These are phyloP conservation scores for Spathaspora sp. DNA, from an alignment of 1,139 yeast genomes.

Conservation along the genomic window DNA sequence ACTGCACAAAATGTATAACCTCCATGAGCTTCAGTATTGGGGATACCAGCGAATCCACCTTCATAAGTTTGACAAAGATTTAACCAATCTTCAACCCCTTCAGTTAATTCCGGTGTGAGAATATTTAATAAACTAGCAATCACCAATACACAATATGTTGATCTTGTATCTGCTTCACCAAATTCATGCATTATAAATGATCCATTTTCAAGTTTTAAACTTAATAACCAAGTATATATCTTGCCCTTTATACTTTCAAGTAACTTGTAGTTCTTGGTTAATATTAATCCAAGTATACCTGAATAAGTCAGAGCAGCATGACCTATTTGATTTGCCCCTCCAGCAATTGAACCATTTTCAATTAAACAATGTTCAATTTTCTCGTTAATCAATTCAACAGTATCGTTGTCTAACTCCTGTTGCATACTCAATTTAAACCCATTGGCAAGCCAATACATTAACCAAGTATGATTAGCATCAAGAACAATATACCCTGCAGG, in stretches of 20 bases:
- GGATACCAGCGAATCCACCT: slow-evolving; percentile 90
- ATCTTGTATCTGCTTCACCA: slow-evolving; percentile 87
- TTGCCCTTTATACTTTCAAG: slow-evolving; percentile 25
- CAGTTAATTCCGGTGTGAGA: slow-evolving; percentile 58
- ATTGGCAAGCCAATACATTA: slow-evolving; percentile 80
- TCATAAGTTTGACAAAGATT: slow-evolving; percentile 81
- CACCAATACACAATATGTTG: slow-evolving; percentile 84
- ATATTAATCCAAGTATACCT: slow-evolving; percentile 60
- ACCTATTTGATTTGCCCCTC: slow-evolving; percentile 78
- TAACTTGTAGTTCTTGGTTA: slow-evolving; percentile 45
- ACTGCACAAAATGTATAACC: slow-evolving; percentile 93
- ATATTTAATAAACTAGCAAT: slow-evolving; percentile 68
- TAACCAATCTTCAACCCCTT: slow-evolving; percentile 62
- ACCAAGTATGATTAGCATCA: slow-evolving; percentile 93
- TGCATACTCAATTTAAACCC: slow-evolving; percentile 22
- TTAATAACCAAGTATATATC: slow-evolving; percentile 64
- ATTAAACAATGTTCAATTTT: slow-evolving; percentile 30
- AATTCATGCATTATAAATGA: slow-evolving; percentile 69
- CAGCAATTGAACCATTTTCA: slow-evolving; percentile 71
- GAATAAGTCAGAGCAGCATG: slow-evolving; percentile 90
- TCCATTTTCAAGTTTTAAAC: slow-evolving; percentile 68
- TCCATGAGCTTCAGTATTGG: slow-evolving; percentile 91
- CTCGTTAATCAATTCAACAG: slow-evolving; percentile 13
- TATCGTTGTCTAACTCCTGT: slow-evolving; percentile 1
- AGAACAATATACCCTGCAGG: slow-evolving; percentile 50